Evolutionary conservation across 305 asterid genomes (phyloP).

Genomic region (Fraxinus sp.): DNA sequence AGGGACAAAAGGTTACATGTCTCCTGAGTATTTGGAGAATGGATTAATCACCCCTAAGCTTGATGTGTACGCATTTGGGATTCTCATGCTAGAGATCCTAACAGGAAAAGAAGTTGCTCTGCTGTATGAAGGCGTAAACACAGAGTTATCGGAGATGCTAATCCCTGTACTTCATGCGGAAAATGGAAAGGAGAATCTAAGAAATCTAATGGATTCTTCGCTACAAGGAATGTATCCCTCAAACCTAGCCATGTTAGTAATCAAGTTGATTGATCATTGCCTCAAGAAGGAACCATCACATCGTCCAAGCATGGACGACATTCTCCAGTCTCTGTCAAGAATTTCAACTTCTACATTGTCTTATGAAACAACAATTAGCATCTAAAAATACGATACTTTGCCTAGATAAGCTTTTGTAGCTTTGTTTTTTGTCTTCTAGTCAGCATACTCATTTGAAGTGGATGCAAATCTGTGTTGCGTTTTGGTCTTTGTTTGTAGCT

Average conservation of each 20-base stretch:
- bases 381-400: conserved; percentile 33
- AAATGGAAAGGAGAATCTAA: conserved; percentile 37
- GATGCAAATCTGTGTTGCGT: neutral
- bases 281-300: conserved; percentile 56
- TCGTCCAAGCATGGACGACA: conserved; percentile 67
- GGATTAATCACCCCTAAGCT: conserved; percentile 76
- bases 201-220: conserved; percentile 52
- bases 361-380: conserved; percentile 50
- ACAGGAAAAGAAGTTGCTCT: conserved; percentile 62
- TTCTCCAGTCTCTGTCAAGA: conserved; percentile 60
- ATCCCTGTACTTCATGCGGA: conserved; percentile 36
- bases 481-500: neutral
- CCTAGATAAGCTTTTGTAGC: conserved; percentile 29
- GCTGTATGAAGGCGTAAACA: conserved; percentile 31
- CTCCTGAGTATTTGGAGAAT: conserved; percentile 88
- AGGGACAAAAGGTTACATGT: conserved; percentile 95
- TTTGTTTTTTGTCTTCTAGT: neutral
- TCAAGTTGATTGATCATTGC: conserved; percentile 55
- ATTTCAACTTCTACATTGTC: conserved; percentile 42
- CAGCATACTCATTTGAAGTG: neutral
- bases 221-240: conserved; percentile 53
- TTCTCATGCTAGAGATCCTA: conserved; percentile 76
- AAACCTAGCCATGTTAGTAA: conserved; percentile 44
- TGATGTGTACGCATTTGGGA: conserved; percentile 82
- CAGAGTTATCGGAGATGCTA: conserved; percentile 37